These are phyloP conservation scores for Rhodocollybia butyracea DNA, from an alignment of 768 basidiomycete genomes.

Conservation along the genomic window DNA sequence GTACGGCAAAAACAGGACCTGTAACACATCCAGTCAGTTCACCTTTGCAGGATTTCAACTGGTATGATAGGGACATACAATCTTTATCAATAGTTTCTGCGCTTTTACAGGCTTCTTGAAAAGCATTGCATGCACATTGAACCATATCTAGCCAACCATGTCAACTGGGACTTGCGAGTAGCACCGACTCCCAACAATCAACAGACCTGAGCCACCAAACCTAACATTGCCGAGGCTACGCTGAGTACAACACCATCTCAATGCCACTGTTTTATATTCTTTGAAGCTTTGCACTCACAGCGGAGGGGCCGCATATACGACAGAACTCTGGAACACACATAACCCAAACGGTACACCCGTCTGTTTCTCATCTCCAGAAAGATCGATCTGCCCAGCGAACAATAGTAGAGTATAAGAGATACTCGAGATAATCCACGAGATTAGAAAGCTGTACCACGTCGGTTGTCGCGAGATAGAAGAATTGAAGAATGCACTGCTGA, in stretches of 20 bases:
- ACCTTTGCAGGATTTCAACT: too few species aligned
- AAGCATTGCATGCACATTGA: conserved; percentile 1
- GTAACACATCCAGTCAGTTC: too few species aligned
- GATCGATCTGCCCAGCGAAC: conserved; percentile 17
- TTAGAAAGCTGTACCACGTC: conserved; percentile 27
- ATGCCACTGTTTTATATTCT: neutral
- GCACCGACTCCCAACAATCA: too few species aligned
- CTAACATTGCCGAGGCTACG: neutral
- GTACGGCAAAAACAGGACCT: conserved; percentile 4
- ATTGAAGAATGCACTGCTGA: conserved; percentile 14
- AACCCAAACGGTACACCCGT: conserved; percentile 17
- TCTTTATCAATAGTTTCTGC: conserved; percentile 1
- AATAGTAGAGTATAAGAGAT: conserved; percentile 25
- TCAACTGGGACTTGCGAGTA: too few species aligned
- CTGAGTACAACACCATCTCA: neutral
- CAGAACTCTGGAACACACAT: conserved; percentile 21
- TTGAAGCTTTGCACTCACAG: conserved; percentile 3
- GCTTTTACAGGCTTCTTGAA: neutral
- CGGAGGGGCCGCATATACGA: conserved; percentile 21
- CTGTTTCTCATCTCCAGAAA: neutral
- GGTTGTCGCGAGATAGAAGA: conserved; percentile 19
- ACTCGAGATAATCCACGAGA: conserved; percentile 26
- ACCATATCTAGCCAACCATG: conserved; percentile 9
- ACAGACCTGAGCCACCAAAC: conserved; percentile 6
- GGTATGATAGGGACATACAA: neutral